These are phyloP conservation scores for Millerozyma acaciae DNA, from an alignment of 805 yeast genomes.

Conservation along the genomic window DNA sequence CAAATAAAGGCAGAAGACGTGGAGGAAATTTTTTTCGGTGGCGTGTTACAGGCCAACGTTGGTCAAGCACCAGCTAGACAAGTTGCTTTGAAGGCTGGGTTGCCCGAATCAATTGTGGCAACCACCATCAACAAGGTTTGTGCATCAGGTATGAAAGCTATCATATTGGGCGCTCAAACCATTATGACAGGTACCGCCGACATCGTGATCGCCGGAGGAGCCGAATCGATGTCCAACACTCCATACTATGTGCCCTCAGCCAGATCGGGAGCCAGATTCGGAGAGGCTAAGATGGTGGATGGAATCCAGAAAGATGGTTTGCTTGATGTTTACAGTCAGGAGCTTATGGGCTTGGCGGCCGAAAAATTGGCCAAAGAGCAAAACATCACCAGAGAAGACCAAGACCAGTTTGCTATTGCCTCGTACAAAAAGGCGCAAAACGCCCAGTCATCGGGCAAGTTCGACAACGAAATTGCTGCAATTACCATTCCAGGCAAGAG, in stretches of 20 bases:
- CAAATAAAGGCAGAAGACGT: constrained; percentile 71
- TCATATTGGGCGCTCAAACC: constrained; percentile 86
- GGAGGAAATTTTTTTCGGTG: constrained; percentile 90
- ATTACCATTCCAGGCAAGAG: constrained; percentile 84
- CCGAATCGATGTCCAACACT: constrained; percentile 94
- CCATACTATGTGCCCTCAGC: constrained; percentile 89
- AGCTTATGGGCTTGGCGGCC: constrained; percentile 95
- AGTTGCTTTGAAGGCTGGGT: constrained; percentile 88
- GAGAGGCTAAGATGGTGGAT: constrained; percentile 75
- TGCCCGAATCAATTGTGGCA: constrained; percentile 75
- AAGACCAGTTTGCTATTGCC: constrained; percentile 80
- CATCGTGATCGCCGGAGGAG: constrained; percentile 94
- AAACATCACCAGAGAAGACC: constrained; percentile 72
- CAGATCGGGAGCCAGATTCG: constrained; percentile 86
- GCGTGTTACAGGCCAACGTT: constrained; percentile 85
- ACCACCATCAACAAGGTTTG: constrained; percentile 95
- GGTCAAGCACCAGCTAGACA: constrained; percentile 99
- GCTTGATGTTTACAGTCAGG: constrained; percentile 82
- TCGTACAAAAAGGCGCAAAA: constrained; percentile 84
- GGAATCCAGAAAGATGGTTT: constrained; percentile 93
- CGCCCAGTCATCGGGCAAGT: constrained; percentile 81
- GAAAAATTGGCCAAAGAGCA: constrained; percentile 93
- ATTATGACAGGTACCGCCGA: constrained; percentile 87
- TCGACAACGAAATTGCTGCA: constrained; percentile 78
- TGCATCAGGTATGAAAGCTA: constrained; percentile 92